Conservation (phyloP, 768 basidiomycete genomes). For the Boletales sp. region DNA sequence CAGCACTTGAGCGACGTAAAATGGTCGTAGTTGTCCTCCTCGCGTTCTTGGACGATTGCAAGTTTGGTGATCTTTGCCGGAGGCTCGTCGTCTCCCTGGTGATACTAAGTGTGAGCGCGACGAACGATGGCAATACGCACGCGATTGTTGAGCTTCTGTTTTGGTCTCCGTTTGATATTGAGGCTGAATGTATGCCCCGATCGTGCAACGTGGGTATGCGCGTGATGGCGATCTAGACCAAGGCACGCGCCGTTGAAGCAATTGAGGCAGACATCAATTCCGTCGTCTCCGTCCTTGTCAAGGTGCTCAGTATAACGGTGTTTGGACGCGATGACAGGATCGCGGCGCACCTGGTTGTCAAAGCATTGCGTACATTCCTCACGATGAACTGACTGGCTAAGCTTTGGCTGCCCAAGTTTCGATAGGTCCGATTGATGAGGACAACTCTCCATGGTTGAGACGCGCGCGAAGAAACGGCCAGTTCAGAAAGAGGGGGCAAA, state of each 20-base stretch:
- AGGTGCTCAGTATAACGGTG: not conserved
- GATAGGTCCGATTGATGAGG: conserved; percentile 50
- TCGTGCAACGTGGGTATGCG: conserved; percentile 66
- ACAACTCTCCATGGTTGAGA: conserved; percentile 37
- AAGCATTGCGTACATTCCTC: conserved; percentile 99
- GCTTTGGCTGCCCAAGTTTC: conserved; percentile 50
- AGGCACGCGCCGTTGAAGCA: conserved; percentile 97
- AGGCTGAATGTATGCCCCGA: conserved; percentile 73
- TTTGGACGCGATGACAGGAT: conserved; percentile 2
- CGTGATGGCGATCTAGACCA: conserved; percentile 60
- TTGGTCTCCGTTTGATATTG: conserved; percentile 74
- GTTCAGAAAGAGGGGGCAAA: not conserved
- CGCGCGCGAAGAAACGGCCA: too few relatives aligned
- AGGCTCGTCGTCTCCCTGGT: conserved; percentile 74
- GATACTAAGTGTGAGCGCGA: not conserved
- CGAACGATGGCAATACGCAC: conserved; percentile 41
- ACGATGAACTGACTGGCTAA: conserved; percentile 74
- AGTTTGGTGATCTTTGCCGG: conserved; percentile 88
- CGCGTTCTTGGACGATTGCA: conserved; percentile 80
- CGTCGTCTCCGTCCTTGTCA: conserved; percentile 62
- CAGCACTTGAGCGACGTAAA: conserved; percentile 70
- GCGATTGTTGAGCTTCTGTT: conserved; percentile 52
- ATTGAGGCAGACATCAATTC: conserved; percentile 83
- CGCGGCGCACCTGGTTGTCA: conserved; percentile 70
- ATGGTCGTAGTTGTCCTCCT: conserved; percentile 85